Evolutionary conservation across 1,284 basidiomycete species (phyloP), one percentile per base, ranked within the genome.

Genomic region (Papiliotrema fonsecae): DNA sequence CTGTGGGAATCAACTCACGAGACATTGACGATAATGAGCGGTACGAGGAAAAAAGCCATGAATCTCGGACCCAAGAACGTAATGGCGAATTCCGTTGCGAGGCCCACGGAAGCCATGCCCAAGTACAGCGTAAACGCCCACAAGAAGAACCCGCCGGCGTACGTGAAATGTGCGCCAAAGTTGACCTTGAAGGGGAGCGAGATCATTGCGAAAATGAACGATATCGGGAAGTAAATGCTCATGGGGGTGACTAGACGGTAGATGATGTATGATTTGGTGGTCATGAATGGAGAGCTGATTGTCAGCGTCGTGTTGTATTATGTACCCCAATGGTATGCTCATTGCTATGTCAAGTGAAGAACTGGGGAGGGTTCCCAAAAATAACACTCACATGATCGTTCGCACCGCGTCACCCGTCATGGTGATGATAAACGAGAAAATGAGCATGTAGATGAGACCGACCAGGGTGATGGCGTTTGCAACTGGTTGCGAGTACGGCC

Each of bases 111-210:
- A 10, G 54, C 54, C 68, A 67, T 70, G 36, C 64, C 62, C 28
- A 80, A 56, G 78, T 77, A 87, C 49, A 81, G 80, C 53, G 85
- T 70, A 79, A 85, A 83, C 82, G 85, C 87, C 73, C 85, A 86
- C 21, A 87, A 72, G 54, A 87, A 73, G 68, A 87, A 87, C 0
- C 85, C 86, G 0, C 70, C 76, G 25, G 71, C 65, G 40, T 74
- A 65, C 0, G 70, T 72, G 59, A 63, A 77, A 45, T 74, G 71
- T 10, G 69, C 69, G 32, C 46, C 63, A 42, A 69, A 68, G 50
- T 67, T 51, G 45, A 78, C 77, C 80, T 86, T 36, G 74, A 87
- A 88, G 1, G 84, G 84, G 10, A 82, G 66, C 57, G 59, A 63
- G 52, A 88, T 62, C 51, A 87, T 76, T 6, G 82, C 77, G 65